Evolutionary conservation across 2,329 filamentous ascomycete species (phyloP).

Genomic region (Orbilia javanica): DNA sequence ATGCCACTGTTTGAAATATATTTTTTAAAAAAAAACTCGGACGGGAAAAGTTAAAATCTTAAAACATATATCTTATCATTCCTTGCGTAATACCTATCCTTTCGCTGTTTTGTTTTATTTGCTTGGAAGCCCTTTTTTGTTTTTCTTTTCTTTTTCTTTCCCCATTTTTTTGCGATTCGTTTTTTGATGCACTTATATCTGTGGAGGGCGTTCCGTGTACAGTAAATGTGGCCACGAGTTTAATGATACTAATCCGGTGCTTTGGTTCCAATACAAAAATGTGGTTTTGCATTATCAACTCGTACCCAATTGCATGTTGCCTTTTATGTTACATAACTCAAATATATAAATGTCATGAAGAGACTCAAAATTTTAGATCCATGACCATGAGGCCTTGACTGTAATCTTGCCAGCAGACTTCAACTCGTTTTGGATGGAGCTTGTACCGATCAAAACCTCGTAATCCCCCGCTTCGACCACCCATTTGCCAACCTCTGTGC

Average conservation of each 20-base stretch:
- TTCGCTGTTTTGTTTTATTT: background rate
- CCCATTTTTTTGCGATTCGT: no score
- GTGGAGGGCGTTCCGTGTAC: conserved; percentile 54
- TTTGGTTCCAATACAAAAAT: conserved; percentile 9
- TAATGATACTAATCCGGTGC: conserved; percentile 34
- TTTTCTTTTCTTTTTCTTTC: no score
- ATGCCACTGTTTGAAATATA: conserved; percentile 21
- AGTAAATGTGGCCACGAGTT: conserved; percentile 54
- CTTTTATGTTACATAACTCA: conserved; percentile 1
- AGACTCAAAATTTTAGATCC: conserved; percentile 24
- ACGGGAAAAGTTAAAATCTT: conserved; percentile 44
- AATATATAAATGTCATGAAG: background rate
- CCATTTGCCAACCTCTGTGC: conserved; percentile 35
- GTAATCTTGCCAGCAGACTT: conserved; percentile 25
- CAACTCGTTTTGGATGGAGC: conserved; percentile 27
- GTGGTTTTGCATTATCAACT: background rate
- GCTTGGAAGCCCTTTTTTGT: conserved; percentile 21
- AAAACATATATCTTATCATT: conserved; percentile 17
- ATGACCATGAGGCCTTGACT: conserved; percentile 29
- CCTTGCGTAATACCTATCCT: conserved; percentile 44
- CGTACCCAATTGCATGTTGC: background rate
- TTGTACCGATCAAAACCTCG: conserved; percentile 47
- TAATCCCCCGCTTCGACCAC: conserved; percentile 49
- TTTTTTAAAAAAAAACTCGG: conserved; percentile 17
- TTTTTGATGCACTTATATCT: conserved; percentile 29